phyloP scores from a whole-genome alignment of 2,329 filamentous ascomycete genomes.

The Escovopsis sp. region DNA sequence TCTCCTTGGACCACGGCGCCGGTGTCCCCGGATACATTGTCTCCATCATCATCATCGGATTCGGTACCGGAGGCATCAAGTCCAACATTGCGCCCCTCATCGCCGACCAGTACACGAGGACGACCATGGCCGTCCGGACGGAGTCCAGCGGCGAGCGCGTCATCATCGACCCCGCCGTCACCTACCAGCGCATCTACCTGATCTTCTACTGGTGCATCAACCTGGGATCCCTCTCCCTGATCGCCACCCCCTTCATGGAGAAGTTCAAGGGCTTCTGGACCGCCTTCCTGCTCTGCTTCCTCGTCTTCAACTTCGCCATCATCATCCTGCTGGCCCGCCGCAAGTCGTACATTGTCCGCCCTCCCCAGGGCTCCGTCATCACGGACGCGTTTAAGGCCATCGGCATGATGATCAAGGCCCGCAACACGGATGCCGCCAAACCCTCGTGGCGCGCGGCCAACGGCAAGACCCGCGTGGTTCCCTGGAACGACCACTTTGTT shows the following conservation, averaged over 20 bases:
- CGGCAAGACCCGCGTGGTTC: conserved; percentile 24
- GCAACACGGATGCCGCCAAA: conserved; percentile 46
- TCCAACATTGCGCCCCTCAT: conserved; percentile 44
- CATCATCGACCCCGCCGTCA: conserved; percentile 50
- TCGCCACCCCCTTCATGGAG: conserved; percentile 56
- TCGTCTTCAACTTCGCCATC: conserved; percentile 47
- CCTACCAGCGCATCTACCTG: conserved; percentile 55
- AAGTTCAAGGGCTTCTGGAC: conserved; percentile 52
- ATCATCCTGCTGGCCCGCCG: conserved; percentile 31
- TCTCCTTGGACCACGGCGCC: conserved; percentile 20
- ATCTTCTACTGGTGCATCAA: conserved; percentile 65
- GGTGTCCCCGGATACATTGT: conserved; percentile 35
- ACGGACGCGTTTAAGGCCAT: conserved; percentile 43
- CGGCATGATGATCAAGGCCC: conserved; percentile 22
- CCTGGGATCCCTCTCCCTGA: conserved; percentile 50
- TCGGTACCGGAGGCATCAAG: conserved; percentile 57
- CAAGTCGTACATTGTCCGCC: conserved; percentile 34
- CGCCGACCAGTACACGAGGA: conserved; percentile 49
- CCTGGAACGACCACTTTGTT: conserved; percentile 56
- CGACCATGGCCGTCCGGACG: conserved; percentile 31
- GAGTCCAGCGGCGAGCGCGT: conserved; percentile 39
- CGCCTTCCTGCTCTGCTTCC: conserved; percentile 41
- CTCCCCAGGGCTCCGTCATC: conserved; percentile 46
- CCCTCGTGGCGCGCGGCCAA: conserved; percentile 45
- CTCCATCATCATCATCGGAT: conserved; percentile 45